These are phyloP conservation scores for Euphrasia arctica DNA, from an alignment of 305 asterid genomes.

Conservation along the genomic window DNA sequence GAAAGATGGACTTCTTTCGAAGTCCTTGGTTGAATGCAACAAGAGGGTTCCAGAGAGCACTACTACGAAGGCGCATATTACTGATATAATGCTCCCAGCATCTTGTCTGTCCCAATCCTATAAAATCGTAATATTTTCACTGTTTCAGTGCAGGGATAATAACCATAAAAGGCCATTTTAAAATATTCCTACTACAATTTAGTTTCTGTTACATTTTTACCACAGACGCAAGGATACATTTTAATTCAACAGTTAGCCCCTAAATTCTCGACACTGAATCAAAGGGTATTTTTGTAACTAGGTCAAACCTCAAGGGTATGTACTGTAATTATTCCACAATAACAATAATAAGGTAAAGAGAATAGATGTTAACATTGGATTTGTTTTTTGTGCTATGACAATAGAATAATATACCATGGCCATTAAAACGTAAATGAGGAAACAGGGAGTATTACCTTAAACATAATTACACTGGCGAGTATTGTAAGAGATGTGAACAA, in stretches of 20 bases:
- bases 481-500: slow-evolving; percentile 81
- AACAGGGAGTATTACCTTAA: slow-evolving; percentile 49
- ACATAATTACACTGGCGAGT: slow-evolving; percentile 81
- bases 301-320: background rate
- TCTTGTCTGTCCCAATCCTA: slow-evolving; percentile 88
- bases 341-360: background rate
- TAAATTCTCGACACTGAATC: background rate
- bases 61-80: slow-evolving; percentile 65
- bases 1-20: slow-evolving; percentile 57
- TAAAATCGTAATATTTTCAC: slow-evolving; percentile 8
- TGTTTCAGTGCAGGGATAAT: slow-evolving; percentile 10
- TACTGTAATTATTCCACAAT: too few species aligned
- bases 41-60: slow-evolving; percentile 77
- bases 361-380: background rate
- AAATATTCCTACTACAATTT: too few species aligned
- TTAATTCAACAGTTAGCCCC: too few species aligned
- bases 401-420: background rate
- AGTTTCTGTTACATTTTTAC: background rate
- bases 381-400: background rate
- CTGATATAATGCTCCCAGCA: slow-evolving; percentile 60
- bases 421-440: slow-evolving; percentile 7
- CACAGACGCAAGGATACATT: background rate
- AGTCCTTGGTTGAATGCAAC: slow-evolving; percentile 65
- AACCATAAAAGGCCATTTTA: background rate
- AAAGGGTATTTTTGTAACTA: too few species aligned